Percentiles rank a stretch among this genome's conserved stretches.
Conservation (phyloP, 345 rosid genomes). For the Euphorbia peplus region DNA sequence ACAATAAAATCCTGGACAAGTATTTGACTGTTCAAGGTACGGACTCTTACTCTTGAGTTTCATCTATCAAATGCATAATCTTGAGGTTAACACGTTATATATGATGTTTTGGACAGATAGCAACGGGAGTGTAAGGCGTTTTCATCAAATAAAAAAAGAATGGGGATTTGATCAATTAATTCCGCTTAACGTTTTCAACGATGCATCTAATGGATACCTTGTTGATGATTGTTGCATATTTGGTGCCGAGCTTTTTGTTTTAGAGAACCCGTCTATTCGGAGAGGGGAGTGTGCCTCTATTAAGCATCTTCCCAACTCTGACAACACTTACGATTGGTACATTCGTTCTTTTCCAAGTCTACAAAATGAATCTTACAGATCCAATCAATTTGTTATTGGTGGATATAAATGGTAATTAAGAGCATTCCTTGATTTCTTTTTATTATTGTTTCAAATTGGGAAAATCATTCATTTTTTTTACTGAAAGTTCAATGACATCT, state of each 20-base stretch:
- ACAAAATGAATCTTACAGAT: no score
- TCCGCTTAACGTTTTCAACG: not conserved
- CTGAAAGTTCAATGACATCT: no score
- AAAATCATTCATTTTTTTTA: no score
- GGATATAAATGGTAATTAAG: no score
- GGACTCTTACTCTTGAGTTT: not conserved
- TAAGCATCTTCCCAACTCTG: not conserved
- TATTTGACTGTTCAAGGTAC: slow-evolving; percentile 14
- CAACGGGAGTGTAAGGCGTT: not conserved
- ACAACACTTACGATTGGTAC: not conserved
- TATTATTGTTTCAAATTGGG: no score
- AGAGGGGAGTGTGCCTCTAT: slow-evolving; percentile 9
- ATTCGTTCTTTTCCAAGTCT: not conserved
- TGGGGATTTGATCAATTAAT: slow-evolving; percentile 5
- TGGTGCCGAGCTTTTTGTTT: slow-evolving; percentile 13
- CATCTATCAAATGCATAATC: no score
- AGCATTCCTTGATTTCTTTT: no score
- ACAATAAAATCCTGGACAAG: not conserved
- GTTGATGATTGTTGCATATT: slow-evolving; percentile 17
- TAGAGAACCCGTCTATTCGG: not conserved
- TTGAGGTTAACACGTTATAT: no score
- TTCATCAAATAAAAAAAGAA: not conserved
- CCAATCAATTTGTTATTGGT: no score
- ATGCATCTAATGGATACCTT: slow-evolving; percentile 1
- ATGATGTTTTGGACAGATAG: not conserved